Evolutionary conservation across 2,329 filamentous ascomycete genomes (phyloP).

Genomic region (Rhynchosporium agropyri): DNA sequence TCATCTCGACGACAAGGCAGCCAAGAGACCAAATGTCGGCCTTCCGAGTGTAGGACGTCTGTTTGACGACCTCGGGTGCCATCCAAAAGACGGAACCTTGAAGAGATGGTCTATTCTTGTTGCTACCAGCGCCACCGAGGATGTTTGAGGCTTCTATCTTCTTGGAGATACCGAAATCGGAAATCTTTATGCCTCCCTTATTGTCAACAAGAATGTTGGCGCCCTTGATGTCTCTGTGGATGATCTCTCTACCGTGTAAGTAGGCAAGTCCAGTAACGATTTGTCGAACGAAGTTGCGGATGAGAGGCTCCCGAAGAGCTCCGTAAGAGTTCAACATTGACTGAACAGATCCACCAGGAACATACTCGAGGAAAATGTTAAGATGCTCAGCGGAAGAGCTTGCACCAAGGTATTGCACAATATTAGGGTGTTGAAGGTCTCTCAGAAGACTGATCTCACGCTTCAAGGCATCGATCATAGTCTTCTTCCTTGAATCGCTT

Average conservation of each 20-base stretch:
- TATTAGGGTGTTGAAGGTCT: conserved; percentile 93
- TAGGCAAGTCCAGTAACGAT: conserved; percentile 92
- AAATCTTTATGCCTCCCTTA: conserved; percentile 98
- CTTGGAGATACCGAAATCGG: conserved; percentile 98
- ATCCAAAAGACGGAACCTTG: conserved; percentile 99
- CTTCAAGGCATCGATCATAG: conserved; percentile 97
- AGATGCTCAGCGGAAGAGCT: conserved; percentile 88
- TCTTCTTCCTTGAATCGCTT: conserved; percentile 89
- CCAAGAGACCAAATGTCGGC: conserved; percentile 98
- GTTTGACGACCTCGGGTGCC: conserved; percentile 97
- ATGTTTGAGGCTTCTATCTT: conserved; percentile 92
- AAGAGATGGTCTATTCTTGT: conserved; percentile 74
- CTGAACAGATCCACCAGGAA: conserved; percentile 94
- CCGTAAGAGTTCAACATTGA: conserved; percentile 99
- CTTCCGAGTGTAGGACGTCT: conserved; percentile 97
- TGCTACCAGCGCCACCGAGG: conserved; percentile 67
- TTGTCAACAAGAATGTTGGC: conserved; percentile 99
- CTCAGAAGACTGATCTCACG: conserved; percentile 93
- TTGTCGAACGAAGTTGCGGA: conserved; percentile 95
- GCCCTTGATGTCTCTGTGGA: conserved; percentile 98
- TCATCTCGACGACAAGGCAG: conserved; percentile 98
- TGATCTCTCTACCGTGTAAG: conserved; percentile 91
- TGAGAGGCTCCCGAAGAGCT: conserved; percentile 87
- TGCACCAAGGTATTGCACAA: conserved; percentile 96
- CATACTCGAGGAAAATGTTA: conserved; percentile 99